These are phyloP conservation scores for Eimeria nieschulzi DNA, from an alignment of 169 alveolate species.

Conservation along the genomic window DNA sequence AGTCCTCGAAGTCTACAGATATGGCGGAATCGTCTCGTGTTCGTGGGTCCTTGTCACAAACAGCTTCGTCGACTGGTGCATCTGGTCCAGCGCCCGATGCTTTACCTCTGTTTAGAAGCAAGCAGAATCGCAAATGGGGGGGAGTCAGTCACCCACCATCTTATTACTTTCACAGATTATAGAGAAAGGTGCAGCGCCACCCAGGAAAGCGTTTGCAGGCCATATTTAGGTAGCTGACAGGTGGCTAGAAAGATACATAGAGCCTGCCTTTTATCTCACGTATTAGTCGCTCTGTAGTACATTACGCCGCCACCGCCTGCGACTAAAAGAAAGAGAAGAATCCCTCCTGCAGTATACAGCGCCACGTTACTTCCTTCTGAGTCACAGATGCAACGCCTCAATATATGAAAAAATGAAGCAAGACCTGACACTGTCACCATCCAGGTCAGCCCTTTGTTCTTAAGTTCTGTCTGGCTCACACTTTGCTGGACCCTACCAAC, in stretches of 20 bases:
- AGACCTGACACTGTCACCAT: neutral
- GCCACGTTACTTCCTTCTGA: slow-evolving; percentile 48
- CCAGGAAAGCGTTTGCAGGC: no score
- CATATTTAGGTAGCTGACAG: no score
- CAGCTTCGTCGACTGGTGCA: slow-evolving; percentile 18
- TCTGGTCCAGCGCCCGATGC: neutral
- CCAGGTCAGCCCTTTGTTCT: neutral
- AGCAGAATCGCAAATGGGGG: neutral
- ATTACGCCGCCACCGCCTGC: slow-evolving; percentile 55
- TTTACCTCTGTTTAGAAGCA: neutral
- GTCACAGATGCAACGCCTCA: neutral
- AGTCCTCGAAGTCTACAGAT: slow-evolving; percentile 56
- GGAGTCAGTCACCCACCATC: neutral
- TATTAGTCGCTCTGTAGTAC: slow-evolving; percentile 1
- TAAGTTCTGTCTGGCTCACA: neutral
- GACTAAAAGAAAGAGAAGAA: neutral
- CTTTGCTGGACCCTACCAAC: neutral
- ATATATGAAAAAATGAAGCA: neutral
- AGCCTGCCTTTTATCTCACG: no score
- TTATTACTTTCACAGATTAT: neutral
- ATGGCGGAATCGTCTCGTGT: slow-evolving; percentile 50
- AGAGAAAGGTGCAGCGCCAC: no score
- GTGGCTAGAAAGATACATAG: no score
- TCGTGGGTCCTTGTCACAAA: slow-evolving; percentile 37
- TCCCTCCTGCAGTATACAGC: slow-evolving; percentile 28